Percentiles rank a stretch among this genome's conserved stretches.
These are phyloP conservation scores for Akanthomyces muscarius DNA, from an alignment of 2,329 filamentous ascomycete genomes.

Conservation along the genomic window DNA sequence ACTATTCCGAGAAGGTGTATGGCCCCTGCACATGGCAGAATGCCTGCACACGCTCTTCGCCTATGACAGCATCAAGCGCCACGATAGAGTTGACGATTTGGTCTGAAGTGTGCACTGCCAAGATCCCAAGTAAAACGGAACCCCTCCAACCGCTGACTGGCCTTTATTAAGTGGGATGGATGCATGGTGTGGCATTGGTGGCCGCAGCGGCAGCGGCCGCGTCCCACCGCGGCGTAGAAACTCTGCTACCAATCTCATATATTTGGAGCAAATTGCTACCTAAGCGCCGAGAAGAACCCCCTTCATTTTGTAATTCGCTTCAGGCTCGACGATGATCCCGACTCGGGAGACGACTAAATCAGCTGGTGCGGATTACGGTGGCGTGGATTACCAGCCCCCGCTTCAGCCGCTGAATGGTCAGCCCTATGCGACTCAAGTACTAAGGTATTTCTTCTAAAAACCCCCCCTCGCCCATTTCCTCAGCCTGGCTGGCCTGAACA, in stretches of 20 bases:
- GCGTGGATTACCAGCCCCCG: constrained; percentile 2
- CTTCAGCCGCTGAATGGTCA: constrained; percentile 15
- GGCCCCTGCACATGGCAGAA: neutral
- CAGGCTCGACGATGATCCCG: neutral
- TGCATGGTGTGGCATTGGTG: neutral
- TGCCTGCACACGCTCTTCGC: neutral
- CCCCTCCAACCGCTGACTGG: neutral
- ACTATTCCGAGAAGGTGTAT: neutral
- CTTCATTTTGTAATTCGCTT: neutral
- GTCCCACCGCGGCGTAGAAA: neutral
- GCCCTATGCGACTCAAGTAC: constrained; percentile 8
- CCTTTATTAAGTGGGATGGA: too few species aligned
- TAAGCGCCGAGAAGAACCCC: neutral
- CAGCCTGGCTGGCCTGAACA: neutral
- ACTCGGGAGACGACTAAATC: neutral
- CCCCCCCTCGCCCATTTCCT: constrained; percentile 5
- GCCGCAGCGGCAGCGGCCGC: constrained; percentile 1
- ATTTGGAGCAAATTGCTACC: neutral
- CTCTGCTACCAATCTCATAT: neutral
- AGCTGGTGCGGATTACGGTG: constrained; percentile 13
- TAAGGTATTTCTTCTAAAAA: neutral
- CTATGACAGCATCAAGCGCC: neutral
- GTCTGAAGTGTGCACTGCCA: neutral
- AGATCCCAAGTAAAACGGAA: neutral
- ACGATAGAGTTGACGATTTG: neutral